These are phyloP conservation scores for Lepiota subincarnata DNA, from an alignment of 768 basidiomycete genomes.

Conservation along the genomic window DNA sequence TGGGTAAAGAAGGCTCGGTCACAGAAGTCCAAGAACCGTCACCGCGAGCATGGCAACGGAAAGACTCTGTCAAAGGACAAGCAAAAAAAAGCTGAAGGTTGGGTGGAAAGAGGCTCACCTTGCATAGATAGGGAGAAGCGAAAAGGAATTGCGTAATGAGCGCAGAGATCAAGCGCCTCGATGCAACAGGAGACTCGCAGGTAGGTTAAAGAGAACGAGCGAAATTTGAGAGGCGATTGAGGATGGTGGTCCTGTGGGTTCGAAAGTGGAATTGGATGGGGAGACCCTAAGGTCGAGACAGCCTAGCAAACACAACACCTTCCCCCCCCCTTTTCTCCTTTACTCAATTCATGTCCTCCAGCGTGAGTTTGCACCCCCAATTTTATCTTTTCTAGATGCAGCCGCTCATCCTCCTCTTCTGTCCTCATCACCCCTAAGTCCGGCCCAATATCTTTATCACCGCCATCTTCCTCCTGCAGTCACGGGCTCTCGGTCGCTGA, in stretches of 20 bases:
- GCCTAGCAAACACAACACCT: not conserved
- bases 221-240: no score
- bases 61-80: not conserved
- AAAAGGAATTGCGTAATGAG: not conserved
- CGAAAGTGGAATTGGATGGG: no score
- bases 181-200: not conserved
- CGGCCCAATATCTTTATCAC: not conserved
- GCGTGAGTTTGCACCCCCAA: not conserved
- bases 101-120: not conserved
- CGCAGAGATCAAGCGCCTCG: not conserved
- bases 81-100: not conserved
- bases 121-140: not conserved
- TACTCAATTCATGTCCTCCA: not conserved
- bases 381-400: no score
- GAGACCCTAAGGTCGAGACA: not conserved
- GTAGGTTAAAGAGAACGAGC: no score
- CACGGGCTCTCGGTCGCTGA: not conserved
- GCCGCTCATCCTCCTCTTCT: not conserved
- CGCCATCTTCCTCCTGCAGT: not conserved
- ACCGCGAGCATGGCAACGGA: not conserved
- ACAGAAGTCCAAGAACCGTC: not conserved
- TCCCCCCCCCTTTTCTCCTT: not conserved
- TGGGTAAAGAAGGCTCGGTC: not conserved
- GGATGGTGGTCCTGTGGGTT: no score
- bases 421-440: no score